Base-by-base conservation (phyloP, 2,329 filamentous ascomycete species). In the Aspergillus piperis region DNA sequence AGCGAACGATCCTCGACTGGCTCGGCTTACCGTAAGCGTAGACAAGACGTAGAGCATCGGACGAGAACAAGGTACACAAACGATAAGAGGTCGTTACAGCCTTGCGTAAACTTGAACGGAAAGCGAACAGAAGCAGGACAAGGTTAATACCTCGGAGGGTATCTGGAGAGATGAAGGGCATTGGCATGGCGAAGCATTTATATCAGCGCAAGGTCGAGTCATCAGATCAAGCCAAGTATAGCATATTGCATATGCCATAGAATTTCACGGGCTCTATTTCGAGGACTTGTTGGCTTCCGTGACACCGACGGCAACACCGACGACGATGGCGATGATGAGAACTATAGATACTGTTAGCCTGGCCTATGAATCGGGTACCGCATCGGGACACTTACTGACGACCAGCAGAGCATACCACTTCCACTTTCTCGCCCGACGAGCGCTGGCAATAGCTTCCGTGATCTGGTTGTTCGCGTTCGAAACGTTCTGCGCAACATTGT, bases 341-440 rank as follows among this genome's bases (percentile, higher is more conserved):
- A 84, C 83, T 85, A 57, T 23, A 50, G 52, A 47, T 44, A 8
- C 32, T 63, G 63, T 61, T 32, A 55, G 48, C 10, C 30, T 6
- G 39, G n/a, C 13, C 25, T 21, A 32, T n/a, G 11, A n/a, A 32
- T 1, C 1, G 23, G 47, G 11, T n/a, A 5, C 39, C 13, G 30
- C n/a, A n/a, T 36, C 8, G 36, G 38, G 19, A 44, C 67, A 86
- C 84, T 78, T 74, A 84, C 81, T 80, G 68, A 83, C 80, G 71
- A 97, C 91, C 70, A 89, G 88, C 68, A 96, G 80, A 82, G 92
- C 96, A 75, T 90, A 93, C 93, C 92, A 97, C 90, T 97, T 97
- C 92, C 96, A 96, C 81, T 88, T 91, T 68, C 91, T 85, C 54
- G 90, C 91, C 68, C 87, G 86, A 74, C 89, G 84, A 8, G 94